Evolutionary conservation across 2,329 filamentous ascomycete genomes (phyloP), one percentile per base, ranked within the genome.

Genomic region (Penicillium sp.): DNA sequence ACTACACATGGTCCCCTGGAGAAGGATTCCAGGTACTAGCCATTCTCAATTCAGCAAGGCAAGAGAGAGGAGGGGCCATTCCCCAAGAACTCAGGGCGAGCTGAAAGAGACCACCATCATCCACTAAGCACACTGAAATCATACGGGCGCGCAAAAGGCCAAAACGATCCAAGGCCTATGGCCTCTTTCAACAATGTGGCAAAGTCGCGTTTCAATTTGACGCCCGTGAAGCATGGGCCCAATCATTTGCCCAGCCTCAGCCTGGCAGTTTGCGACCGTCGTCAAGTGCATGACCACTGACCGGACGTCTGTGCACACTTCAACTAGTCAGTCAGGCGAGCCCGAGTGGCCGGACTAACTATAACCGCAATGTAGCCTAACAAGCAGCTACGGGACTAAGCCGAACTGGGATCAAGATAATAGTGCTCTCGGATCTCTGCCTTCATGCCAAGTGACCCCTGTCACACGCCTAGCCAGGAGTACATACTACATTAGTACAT

Each of bases 121-220:
- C 31, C 39, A 37, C 16, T 46, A 22, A 37, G 41, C 41, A 37
- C n/a, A 18, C 1, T 31, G 24, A 53, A 27, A 24, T 19, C 37
- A 18, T 33, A 53, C 33, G 16, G 19, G 19, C 5, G 5, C 13
- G 24, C 6, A 47, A 18, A 22, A 50, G 14, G 18, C 14, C 19
- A 54, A 54, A 56, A 19, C 40, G 56, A 50, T 44, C 53, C 50
- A 51, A 56, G 31, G 37, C 24, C 54, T 31, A n/a, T n/a, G 35
- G 24, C 49, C 49, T 27, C 35, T 47, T 10, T 35, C 43, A 60
- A 54, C 47, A 59, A 62, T 64, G 60, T 64, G 62, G 62, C 58
- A 60, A 60, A 64, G 35, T 58, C 58, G 54, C 58, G 62, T 62
- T 64, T 64, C 60, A 64, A 64, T 60, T 60, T 66, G 63, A 61